A percentile compares a stretch with the other conserved stretches of the same genome.
phyloP scores from a whole-genome alignment of 257 asterid species.

The Thymus mandschuricus region DNA sequence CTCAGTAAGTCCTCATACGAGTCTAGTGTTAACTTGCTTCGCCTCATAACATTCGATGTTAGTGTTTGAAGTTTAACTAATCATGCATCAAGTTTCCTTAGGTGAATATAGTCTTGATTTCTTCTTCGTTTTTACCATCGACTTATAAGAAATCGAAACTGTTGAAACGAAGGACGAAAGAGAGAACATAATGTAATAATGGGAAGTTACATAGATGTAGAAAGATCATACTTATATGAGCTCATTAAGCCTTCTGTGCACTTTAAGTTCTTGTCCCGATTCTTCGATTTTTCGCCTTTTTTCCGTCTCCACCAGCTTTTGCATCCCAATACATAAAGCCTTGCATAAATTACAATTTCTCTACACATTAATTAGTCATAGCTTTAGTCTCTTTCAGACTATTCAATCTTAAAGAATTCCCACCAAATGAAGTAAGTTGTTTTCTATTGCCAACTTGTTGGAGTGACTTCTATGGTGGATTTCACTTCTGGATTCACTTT shows the following conservation, averaged over 20 bases:
- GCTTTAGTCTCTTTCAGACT: conserved; percentile 3
- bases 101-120: background rate
- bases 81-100: background rate
- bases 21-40: background rate
- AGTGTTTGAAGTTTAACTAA: conserved; percentile 1
- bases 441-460: background rate
- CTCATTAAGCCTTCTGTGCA: background rate
- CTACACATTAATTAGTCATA: background rate
- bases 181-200: background rate
- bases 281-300: conserved; percentile 12
- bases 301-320: conserved; percentile 21
- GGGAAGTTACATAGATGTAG: too few species aligned
- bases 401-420: conserved; percentile 12
- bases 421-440: conserved; percentile 26
- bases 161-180: background rate
- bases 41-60: conserved; percentile 18
- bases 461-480: conserved; percentile 16
- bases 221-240: background rate
- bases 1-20: conserved; percentile 56
- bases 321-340: background rate
- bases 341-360: background rate
- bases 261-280: background rate
- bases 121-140: background rate
- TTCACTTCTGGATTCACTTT: background rate
- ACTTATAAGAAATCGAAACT: background rate